These are phyloP conservation scores for Asterochloris sp. DNA, from an alignment of 139 green algal genomes.

Conservation along the genomic window DNA sequence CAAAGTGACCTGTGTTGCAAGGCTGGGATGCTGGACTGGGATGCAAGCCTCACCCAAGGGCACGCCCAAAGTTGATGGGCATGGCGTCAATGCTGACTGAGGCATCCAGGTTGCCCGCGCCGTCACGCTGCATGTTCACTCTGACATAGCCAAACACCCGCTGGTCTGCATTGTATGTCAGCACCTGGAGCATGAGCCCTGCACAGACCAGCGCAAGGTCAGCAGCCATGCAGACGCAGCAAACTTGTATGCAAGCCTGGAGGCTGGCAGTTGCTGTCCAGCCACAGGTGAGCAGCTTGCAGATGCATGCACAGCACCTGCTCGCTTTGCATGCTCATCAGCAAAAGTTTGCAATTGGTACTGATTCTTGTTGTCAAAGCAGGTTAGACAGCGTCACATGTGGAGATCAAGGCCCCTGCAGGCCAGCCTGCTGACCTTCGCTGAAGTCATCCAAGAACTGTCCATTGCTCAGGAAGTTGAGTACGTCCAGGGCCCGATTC, in stretches of 20 bases:
- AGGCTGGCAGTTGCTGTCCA: background rate
- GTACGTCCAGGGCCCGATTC: background rate
- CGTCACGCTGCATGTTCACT: slow-evolving; percentile 5
- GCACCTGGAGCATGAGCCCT: slow-evolving; percentile 1
- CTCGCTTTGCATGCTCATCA: background rate
- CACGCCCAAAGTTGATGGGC: background rate
- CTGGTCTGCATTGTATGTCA: slow-evolving; percentile 13
- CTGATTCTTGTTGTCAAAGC: background rate
- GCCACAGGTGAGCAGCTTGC: background rate
- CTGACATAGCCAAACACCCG: slow-evolving; percentile 12
- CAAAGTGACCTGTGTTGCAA: too few relatives aligned
- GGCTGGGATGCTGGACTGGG: too few relatives aligned
- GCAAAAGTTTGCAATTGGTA: background rate
- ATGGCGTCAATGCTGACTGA: slow-evolving; percentile 5
- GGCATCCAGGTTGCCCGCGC: background rate
- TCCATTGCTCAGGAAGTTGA: slow-evolving; percentile 1
- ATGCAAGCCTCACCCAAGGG: background rate
- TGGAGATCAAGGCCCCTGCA: background rate
- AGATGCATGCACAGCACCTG: background rate
- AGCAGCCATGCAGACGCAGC: background rate
- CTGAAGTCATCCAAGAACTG: slow-evolving; percentile 15
- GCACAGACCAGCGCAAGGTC: background rate
- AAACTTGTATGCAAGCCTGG: background rate
- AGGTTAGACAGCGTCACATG: background rate
- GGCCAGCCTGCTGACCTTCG: slow-evolving; percentile 2